Conservation (phyloP, 1,284 basidiomycete species). For the Prillingera fragicola region DNA sequence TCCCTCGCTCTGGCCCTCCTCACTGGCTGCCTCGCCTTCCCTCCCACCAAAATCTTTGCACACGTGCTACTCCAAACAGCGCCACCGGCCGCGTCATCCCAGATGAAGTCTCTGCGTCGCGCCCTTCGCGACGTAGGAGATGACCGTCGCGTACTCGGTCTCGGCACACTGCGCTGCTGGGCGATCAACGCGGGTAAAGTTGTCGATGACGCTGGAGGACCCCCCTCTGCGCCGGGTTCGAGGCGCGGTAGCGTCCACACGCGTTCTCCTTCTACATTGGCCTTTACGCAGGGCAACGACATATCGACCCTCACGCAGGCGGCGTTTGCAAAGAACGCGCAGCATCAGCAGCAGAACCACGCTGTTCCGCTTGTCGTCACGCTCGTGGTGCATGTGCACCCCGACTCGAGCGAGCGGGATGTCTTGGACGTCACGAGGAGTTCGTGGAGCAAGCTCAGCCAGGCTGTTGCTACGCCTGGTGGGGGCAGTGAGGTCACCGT, state of each 20-base stretch:
- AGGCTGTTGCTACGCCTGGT: slow-evolving; percentile 14
- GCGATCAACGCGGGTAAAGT: slow-evolving; percentile 31
- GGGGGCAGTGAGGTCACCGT: slow-evolving; percentile 40
- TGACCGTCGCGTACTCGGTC: slow-evolving; percentile 30
- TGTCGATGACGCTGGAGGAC: slow-evolving; percentile 2
- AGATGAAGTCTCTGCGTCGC: slow-evolving; percentile 70
- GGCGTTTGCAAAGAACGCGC: no score
- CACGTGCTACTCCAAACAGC: slow-evolving; percentile 81
- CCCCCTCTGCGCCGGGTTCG: slow-evolving; percentile 64
- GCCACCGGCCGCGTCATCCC: slow-evolving; percentile 57
- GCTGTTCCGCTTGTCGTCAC: slow-evolving; percentile 62
- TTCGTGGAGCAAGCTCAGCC: slow-evolving; percentile 32
- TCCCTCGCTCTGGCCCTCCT: slow-evolving; percentile 66
- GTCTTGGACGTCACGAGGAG: slow-evolving; percentile 54
- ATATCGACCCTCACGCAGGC: not conserved
- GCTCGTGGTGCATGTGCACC: slow-evolving; percentile 67
- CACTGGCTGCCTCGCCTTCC: slow-evolving; percentile 75
- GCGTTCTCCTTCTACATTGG: slow-evolving; percentile 42
- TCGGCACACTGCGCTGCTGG: slow-evolving; percentile 39
- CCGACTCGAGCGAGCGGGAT: slow-evolving; percentile 65
- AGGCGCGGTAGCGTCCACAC: slow-evolving; percentile 64
- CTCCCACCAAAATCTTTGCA: slow-evolving; percentile 69
- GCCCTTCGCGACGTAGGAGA: slow-evolving; percentile 67
- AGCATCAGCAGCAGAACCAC: not conserved
- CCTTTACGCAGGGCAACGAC: not conserved